Conservation (phyloP, 1,284 basidiomycete genomes). For the Trametes versicolor region DNA sequence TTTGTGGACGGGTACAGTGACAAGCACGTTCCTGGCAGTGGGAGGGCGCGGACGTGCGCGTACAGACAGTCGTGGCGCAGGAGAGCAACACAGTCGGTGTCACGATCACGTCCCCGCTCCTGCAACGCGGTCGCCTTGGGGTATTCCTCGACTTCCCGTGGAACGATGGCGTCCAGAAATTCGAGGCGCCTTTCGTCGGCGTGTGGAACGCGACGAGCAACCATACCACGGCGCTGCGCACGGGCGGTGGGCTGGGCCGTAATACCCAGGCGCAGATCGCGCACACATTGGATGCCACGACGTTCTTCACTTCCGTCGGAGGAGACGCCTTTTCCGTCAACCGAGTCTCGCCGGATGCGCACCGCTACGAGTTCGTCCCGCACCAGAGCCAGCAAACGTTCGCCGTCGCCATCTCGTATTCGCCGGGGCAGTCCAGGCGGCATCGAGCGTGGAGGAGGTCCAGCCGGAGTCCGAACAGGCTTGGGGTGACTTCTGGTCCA, state of each 20-base stretch:
- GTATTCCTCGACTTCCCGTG: conserved; percentile 71
- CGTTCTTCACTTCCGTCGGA: conserved; percentile 55
- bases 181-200: conserved; percentile 67
- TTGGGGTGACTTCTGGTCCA: conserved; percentile 61
- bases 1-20: conserved; percentile 63
- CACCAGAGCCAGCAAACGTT: conserved; percentile 38
- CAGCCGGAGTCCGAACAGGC: conserved; percentile 47
- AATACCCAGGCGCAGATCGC: conserved; percentile 49
- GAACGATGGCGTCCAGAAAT: conserved; percentile 65
- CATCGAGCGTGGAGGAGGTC: conserved; percentile 42
- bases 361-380: conserved; percentile 56
- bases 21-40: conserved; percentile 56
- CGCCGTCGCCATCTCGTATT: conserved; percentile 49
- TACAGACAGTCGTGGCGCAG: conserved; percentile 55
- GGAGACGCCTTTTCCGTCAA: conserved; percentile 51
- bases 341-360: conserved; percentile 51
- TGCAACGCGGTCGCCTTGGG: conserved; percentile 52
- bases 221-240: conserved; percentile 55
- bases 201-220: conserved; percentile 55
- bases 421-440: conserved; percentile 29
- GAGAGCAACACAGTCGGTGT: conserved; percentile 53
- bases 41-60: conserved; percentile 47
- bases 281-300: conserved; percentile 53
- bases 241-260: conserved; percentile 31
- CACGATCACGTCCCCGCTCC: conserved; percentile 51